These are phyloP conservation scores for Geotrichum restrictum DNA, from an alignment of 1,139 yeast genomes.

Conservation along the genomic window DNA sequence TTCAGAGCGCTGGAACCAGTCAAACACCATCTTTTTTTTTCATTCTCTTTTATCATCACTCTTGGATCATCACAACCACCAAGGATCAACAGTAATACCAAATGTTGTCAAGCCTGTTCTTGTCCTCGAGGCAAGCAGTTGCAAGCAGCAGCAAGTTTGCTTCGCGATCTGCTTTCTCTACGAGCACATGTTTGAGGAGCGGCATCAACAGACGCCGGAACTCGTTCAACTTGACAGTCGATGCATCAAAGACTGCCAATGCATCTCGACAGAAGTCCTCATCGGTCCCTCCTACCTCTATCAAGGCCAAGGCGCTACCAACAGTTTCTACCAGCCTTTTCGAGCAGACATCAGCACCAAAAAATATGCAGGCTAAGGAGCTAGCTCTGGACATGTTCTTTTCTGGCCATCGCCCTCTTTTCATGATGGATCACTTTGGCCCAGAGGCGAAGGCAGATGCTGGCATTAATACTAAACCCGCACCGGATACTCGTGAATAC, in stretches of 20 bases:
- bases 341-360: constrained; percentile 16
- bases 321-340: constrained; percentile 12
- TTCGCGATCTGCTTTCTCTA: constrained; percentile 5
- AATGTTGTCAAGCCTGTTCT: constrained; percentile 14
- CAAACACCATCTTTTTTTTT: constrained; percentile 6
- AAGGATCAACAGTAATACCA: neutral
- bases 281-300: constrained; percentile 21
- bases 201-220: constrained; percentile 17
- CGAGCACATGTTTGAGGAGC: neutral
- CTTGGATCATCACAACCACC: neutral
- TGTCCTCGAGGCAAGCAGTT: constrained; percentile 4
- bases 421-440: constrained; percentile 24
- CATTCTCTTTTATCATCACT: neutral
- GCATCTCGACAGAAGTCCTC: constrained; percentile 18
- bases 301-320: constrained; percentile 7
- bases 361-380: constrained; percentile 18
- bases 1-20: constrained; percentile 1
- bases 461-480: neutral
- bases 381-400: constrained; percentile 34
- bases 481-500: constrained; percentile 19
- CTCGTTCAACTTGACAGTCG: constrained; percentile 16
- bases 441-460: constrained; percentile 11
- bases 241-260: constrained; percentile 9
- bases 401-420: constrained; percentile 35
- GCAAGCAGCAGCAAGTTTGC: constrained; percentile 7